These are phyloP conservation scores for Westerdykella sp. DNA, from an alignment of 2,329 filamentous ascomycete species.

Conservation along the genomic window DNA sequence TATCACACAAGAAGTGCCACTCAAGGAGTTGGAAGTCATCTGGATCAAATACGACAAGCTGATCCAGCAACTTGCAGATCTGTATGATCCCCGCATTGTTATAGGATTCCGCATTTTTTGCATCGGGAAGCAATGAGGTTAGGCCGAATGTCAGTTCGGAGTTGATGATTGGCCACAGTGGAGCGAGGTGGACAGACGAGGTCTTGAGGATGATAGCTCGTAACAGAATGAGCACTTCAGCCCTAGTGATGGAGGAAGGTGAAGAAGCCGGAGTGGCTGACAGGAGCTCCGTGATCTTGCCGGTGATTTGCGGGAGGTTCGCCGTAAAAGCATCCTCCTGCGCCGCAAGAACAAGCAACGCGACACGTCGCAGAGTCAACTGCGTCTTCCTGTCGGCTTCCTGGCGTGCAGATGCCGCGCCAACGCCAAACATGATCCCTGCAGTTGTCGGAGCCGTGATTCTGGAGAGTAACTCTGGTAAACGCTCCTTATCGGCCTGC, in stretches of 20 bases:
- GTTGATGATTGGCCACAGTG: conserved; percentile 86
- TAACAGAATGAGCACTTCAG: conserved; percentile 84
- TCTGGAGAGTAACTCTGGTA: conserved; percentile 72
- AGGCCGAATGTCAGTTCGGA: conserved; percentile 76
- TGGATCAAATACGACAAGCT: conserved; percentile 76
- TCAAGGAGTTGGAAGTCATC: conserved; percentile 98
- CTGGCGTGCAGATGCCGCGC: conserved; percentile 84
- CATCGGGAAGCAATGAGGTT: conserved; percentile 63
- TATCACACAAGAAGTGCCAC: conserved; percentile 97
- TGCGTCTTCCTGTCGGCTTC: conserved; percentile 93
- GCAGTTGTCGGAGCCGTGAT: conserved; percentile 83
- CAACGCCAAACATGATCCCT: conserved; percentile 97
- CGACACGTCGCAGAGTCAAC: conserved; percentile 76
- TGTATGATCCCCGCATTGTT: conserved; percentile 74
- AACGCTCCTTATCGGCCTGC: conserved; percentile 77
- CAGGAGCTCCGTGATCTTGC: conserved; percentile 81
- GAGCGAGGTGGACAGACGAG: conserved; percentile 70
- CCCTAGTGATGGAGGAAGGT: conserved; percentile 80
- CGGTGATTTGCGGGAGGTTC: conserved; percentile 66
- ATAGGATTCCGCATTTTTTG: conserved; percentile 66
- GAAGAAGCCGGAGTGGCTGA: conserved; percentile 80
- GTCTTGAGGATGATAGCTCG: conserved; percentile 75
- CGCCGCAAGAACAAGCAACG: conserved; percentile 70
- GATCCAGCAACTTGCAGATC: conserved; percentile 87
- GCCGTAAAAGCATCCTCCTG: conserved; percentile 72